phyloP scores from a whole-genome alignment of 2,329 filamentous ascomycete genomes.

The Aspergillus floridensis region DNA sequence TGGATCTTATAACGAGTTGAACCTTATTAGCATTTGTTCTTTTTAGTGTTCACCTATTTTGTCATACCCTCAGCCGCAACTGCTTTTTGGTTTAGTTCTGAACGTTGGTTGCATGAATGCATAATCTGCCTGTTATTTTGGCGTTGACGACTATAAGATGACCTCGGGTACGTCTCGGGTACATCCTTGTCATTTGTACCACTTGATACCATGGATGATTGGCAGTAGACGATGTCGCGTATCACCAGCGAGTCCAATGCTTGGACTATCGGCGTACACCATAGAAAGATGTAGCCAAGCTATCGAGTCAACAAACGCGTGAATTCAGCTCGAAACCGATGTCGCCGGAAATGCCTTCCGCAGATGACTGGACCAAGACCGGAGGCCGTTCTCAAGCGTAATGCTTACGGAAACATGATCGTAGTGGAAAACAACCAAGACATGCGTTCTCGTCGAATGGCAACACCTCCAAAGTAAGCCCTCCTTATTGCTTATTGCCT shows the following conservation, averaged over 20 bases:
- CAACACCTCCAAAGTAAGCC: no score
- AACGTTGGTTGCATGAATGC: not conserved
- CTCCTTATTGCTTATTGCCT: no score
- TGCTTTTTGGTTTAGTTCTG: not conserved
- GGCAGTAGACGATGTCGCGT: not conserved
- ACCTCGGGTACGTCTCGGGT: not conserved
- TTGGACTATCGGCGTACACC: not conserved
- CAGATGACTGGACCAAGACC: not conserved
- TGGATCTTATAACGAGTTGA: not conserved
- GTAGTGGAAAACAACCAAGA: no score
- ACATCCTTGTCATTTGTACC: not conserved
- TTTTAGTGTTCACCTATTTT: not conserved
- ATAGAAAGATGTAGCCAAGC: no score
- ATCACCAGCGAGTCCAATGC: not conserved
- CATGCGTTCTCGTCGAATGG: no score
- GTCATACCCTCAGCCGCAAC: not conserved
- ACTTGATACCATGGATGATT: not conserved
- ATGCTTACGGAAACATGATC: no score
- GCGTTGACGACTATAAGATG: not conserved
- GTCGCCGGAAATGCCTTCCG: not conserved
- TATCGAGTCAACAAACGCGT: no score
- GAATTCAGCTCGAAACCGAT: not conserved
- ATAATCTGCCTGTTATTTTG: not conserved
- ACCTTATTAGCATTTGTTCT: not conserved
- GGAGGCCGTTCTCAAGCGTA: not conserved